A percentile compares a stretch with the other conserved stretches of the same genome.
Conservation (phyloP, 1,139 yeast genomes). For the Suhomyces coccinellae region DNA sequence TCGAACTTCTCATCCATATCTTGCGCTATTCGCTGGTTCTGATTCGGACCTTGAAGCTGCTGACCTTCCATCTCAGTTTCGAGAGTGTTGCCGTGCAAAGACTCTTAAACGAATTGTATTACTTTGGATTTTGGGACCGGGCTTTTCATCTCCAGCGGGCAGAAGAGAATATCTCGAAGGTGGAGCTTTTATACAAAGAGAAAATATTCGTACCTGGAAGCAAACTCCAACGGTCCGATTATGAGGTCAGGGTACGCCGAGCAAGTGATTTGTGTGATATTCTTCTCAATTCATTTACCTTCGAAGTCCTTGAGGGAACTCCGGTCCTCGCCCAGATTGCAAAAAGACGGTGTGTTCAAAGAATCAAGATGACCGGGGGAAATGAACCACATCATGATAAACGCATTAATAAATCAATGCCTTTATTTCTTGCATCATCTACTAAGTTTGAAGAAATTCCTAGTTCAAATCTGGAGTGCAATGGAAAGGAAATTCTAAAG, state of each 20-base stretch:
- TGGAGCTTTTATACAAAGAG: not conserved
- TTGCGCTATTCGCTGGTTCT: constrained; percentile 28
- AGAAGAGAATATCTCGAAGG: not conserved
- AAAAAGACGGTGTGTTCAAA: not conserved
- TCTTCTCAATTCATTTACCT: not conserved
- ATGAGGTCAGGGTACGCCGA: not conserved
- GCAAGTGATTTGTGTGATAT: not conserved
- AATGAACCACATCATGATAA: not conserved
- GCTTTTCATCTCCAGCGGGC: not conserved
- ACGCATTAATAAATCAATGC: too few relatives aligned
- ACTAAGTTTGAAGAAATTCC: too few relatives aligned
- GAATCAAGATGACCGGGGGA: too few relatives aligned
- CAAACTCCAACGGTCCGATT: not conserved
- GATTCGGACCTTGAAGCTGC: constrained; percentile 22
- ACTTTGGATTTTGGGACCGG: constrained; percentile 31
- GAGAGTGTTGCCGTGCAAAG: constrained; percentile 14
- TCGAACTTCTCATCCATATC: constrained; percentile 48
- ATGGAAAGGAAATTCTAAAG: too few relatives aligned
- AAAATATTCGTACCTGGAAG: not conserved
- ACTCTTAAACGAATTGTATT: constrained; percentile 30
- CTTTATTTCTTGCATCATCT: too few relatives aligned
- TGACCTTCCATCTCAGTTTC: constrained; percentile 15
- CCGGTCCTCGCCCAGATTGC: not conserved
- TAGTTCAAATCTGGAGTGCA: too few relatives aligned
- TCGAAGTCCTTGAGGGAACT: not conserved